These are phyloP conservation scores for Mucor circinelloides DNA, from an alignment of 371 early-diverging fungal genomes.

Conservation along the genomic window DNA sequence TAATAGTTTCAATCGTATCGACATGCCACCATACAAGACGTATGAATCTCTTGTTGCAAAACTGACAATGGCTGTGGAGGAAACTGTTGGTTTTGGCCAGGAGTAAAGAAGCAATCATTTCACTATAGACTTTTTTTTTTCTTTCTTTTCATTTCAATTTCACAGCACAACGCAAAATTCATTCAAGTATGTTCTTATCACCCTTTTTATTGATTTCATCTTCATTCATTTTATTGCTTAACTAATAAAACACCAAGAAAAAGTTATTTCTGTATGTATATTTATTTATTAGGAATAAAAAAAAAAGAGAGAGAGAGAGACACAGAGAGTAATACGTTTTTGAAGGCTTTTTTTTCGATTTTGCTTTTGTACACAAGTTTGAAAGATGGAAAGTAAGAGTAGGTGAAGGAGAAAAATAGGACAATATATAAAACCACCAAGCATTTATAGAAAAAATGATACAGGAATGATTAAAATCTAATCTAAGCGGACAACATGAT, in stretches of 20 bases:
- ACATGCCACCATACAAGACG: constrained; percentile 89
- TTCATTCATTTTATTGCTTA: not conserved
- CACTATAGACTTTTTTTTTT: not conserved
- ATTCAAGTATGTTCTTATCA: constrained; percentile 55
- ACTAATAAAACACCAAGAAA: not conserved
- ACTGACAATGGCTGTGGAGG: constrained; percentile 93
- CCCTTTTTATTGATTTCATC: not conserved
- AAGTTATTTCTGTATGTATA: not conserved
- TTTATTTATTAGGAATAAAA: not conserved
- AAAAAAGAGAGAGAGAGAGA: not conserved
- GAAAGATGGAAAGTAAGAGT: not conserved
- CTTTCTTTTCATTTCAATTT: not conserved
- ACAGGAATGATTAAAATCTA: constrained; percentile 3
- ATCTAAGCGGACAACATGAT: constrained; percentile 78
- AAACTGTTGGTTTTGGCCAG: constrained; percentile 87
- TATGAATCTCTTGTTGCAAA: constrained; percentile 76
- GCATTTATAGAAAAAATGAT: constrained; percentile 1
- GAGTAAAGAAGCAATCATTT: not conserved
- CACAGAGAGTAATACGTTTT: not conserved
- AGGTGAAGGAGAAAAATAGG: not conserved
- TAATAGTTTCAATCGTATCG: constrained; percentile 91
- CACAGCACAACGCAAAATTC: not conserved
- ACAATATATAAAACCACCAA: constrained; percentile 1
- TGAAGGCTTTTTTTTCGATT: constrained; percentile 3
- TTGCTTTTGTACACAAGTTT: constrained; percentile 10